phyloP scores from a whole-genome alignment of 345 rosid species.

The Euphorbia pulcherrima region DNA sequence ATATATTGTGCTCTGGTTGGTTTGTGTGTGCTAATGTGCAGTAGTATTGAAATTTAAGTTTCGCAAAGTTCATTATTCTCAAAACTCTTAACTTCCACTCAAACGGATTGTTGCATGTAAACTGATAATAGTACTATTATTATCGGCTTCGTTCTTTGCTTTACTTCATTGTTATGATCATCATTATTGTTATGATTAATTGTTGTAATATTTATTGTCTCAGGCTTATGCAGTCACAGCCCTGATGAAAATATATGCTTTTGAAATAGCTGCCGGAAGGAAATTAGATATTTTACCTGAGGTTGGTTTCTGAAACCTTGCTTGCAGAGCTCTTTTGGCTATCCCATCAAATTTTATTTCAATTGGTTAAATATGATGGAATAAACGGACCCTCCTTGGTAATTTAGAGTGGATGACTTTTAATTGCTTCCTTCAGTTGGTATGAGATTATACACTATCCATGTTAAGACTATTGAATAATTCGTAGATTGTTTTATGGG shows the following conservation, averaged over 20 bases:
- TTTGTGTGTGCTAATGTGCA: neutral
- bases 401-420: neutral
- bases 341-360: constrained; percentile 3
- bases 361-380: neutral
- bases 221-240: constrained; percentile 94
- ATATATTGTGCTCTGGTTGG: neutral
- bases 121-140: constrained; percentile 4
- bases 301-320: constrained; percentile 39
- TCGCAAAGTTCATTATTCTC: neutral
- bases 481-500: neutral
- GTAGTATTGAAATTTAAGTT: neutral
- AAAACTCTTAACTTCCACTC: neutral
- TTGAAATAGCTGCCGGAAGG: constrained; percentile 83
- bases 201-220: neutral
- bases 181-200: neutral
- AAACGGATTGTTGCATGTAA: neutral
- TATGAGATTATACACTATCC: neutral
- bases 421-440: neutral
- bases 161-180: neutral
- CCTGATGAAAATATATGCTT: constrained; percentile 82
- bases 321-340: neutral
- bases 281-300: constrained; percentile 87
- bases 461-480: neutral
- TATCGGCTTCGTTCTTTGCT: neutral
- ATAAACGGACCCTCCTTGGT: neutral